Conservation (phyloP, 1,139 yeast genomes). For the Insectozyma bohioensis region DNA sequence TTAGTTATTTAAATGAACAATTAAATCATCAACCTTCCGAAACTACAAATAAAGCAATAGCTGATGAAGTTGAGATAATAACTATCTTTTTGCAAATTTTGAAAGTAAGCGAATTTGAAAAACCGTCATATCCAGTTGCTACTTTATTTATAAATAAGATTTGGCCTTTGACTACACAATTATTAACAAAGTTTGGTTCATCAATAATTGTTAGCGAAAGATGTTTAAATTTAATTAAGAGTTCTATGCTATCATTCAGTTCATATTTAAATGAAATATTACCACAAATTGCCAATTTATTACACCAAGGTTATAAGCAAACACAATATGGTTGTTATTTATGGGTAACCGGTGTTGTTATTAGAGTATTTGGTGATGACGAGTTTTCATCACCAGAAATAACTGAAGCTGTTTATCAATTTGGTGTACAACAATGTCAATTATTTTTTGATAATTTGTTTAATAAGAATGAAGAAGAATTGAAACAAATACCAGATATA, state of each 20-base stretch:
- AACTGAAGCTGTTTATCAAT: constrained; percentile 44
- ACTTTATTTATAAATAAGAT: constrained; percentile 52
- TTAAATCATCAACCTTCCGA: constrained; percentile 19
- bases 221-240: constrained; percentile 64
- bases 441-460: constrained; percentile 38
- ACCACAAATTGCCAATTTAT: constrained; percentile 59
- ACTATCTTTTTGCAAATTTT: constrained; percentile 70
- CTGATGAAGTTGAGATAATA: constrained; percentile 75
- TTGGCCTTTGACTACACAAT: constrained; percentile 56
- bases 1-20: constrained; percentile 44
- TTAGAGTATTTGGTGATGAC: constrained; percentile 76
- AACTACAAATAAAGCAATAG: constrained; percentile 43
- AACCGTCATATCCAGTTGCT: constrained; percentile 53
- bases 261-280: constrained; percentile 64
- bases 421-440: constrained; percentile 48
- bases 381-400: constrained; percentile 33
- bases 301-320: constrained; percentile 66
- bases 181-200: constrained; percentile 55
- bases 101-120: constrained; percentile 35
- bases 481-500: constrained; percentile 63
- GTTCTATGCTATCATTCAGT: constrained; percentile 65
- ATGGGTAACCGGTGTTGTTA: constrained; percentile 86
- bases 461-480: constrained; percentile 22
- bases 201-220: constrained; percentile 70
- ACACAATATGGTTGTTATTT: constrained; percentile 80